Base-by-base conservation (phyloP, 805 yeast species). In the Candida sonorensis region DNA sequence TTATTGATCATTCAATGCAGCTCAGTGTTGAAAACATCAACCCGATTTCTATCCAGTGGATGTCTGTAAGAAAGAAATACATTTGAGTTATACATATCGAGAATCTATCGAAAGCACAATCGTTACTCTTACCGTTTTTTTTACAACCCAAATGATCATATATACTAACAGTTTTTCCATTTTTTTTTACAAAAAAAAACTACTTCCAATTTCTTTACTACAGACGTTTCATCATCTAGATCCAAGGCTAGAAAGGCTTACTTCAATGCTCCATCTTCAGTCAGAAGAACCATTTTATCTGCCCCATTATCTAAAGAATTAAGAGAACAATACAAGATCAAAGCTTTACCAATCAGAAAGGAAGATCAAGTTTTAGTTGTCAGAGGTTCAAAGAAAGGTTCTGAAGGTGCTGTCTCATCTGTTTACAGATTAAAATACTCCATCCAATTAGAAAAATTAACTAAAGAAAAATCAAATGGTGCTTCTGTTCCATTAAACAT, bases 241-340 rank as follows among this genome's bases (percentile, higher is more conserved):
- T 83, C 94, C 71, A 92, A 92, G 82, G 77, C 97, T 69, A 88
- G 98, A 84, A 92, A 92, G 85, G 97, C 97, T 70, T 84, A 92
- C 82, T 92, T 92, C 90, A 75, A 75, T 61, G 94, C 98, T 57
- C 94, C 97, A 62, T 90, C 98, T 52, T 81, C 90, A 55, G 85
- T 74, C 63, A 85, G 97, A 75, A 85, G 97, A 75, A 73, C 69
- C 55, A 73, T 92, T 68, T 75, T 92, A 81, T 83, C 97, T 61
- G 97, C 98, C 67, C 97, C 97, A 62, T 80, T 92, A 64, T 90
- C 97, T 59, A 92, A 92, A 80, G 98, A 92, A 77, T 84, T 92
- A 72, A 82, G 94, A 69, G 94, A 81, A 69, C 81, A 92, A 77
- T 92, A 88, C 85, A 87, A 87, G 68, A 75, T 92, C 72, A 86